Evolutionary conservation across 148 eudicot species (phyloP), one percentile per base, ranked within the genome.

Genomic region (Arctostaphylos glauca): DNA sequence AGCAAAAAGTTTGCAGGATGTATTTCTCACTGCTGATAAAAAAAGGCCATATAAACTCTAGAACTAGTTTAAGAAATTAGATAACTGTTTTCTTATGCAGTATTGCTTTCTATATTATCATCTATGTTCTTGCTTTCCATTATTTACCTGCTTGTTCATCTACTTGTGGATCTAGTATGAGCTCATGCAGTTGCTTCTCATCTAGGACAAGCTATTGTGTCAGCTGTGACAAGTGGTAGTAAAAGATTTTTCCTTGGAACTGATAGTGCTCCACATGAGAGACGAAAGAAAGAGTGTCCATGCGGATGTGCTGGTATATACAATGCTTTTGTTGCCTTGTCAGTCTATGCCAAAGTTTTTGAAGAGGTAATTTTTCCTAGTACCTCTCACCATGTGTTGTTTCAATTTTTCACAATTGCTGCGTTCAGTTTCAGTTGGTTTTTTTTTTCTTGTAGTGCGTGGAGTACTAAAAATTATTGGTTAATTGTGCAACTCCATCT

Each of bases 241-340:
- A 94, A 81, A 84, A 89, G 89, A 84, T 95, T 92, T 87, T 95
- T 95, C 86, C 92, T 92, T 59, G 98, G 98, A 81, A 95, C 98
- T 38, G 98, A 95, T 83, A 94, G 98, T 81, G 98, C 98, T 83
- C 98, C 98, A 58, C 98, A 95, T 79, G 98, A 95, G 68, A 91
- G 90, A 79, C 85, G 77, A 46, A 85, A 81, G 31, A 95, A 95
- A 87, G 98, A 95, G 87, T 85, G 89, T 76, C 50, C 91, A 12
- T 95, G 97, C 71, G 98, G 98, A 76, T 95, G 98, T 91, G 98
- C 98, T 78, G 98, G 98, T 54, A 88, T 95, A 80, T 95, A 88
- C 78, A 95, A 92, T 81, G 88, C 98, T 70, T 94, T 98, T 50
- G 96, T 95, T 62, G 98, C 98, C 80, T 84, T 95, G 47, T 92